phyloP scores from a whole-genome alignment of 108 stramenopile genomes.

The Hondaea fermentalgiana region DNA sequence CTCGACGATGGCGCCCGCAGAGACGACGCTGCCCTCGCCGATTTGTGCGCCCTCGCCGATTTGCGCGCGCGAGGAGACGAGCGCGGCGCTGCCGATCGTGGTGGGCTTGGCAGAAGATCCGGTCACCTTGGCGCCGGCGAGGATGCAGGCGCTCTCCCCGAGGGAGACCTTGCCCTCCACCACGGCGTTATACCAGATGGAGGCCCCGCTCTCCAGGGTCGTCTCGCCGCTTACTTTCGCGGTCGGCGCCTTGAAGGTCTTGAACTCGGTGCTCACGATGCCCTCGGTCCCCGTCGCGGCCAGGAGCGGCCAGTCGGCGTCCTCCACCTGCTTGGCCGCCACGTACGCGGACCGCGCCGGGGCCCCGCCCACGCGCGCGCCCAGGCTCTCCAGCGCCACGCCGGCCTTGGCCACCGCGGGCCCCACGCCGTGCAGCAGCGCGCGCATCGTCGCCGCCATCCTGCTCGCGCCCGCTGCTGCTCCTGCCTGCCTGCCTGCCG shows the following conservation, averaged over 20 bases:
- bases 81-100: not conserved
- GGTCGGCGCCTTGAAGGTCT: not conserved
- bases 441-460: not conserved
- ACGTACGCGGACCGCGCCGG: not conserved
- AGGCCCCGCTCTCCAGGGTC: not conserved
- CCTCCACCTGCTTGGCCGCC: not conserved
- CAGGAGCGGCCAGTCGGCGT: not conserved
- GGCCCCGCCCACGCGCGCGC: not conserved
- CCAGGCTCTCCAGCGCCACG: not conserved
- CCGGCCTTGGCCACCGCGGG: not conserved
- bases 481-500: too few relatives aligned
- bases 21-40: slow-evolving; percentile 11
- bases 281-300: not conserved
- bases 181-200: not conserved
- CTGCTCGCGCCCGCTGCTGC: too few relatives aligned
- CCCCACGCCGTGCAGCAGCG: not conserved
- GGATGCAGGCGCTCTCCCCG: not conserved
- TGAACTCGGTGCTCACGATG: not conserved
- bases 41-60: not conserved
- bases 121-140: not conserved
- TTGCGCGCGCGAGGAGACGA: not conserved
- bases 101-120: not conserved
- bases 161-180: not conserved
- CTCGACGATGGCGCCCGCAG: not conserved
- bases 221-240: not conserved